phyloP scores from a whole-genome alignment of 306 rosid genomes.

The Luffa acutangula region DNA sequence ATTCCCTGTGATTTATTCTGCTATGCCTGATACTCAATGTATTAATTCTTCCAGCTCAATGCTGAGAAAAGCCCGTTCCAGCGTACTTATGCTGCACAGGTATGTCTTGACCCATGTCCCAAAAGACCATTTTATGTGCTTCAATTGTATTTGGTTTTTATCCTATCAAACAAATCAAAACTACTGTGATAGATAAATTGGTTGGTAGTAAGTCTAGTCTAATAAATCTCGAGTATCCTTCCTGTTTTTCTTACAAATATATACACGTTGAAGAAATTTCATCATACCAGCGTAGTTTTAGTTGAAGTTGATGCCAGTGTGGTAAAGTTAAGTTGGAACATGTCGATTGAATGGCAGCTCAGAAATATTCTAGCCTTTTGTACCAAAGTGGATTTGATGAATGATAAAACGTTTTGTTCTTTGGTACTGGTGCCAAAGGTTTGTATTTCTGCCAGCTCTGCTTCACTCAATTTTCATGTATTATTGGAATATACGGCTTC shows the following conservation, averaged over 20 bases:
- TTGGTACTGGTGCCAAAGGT: not conserved
- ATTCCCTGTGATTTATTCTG: not conserved
- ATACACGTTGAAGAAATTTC: not conserved
- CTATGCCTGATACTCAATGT: not conserved
- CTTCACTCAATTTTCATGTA: too few relatives aligned
- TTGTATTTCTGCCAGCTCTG: too few relatives aligned
- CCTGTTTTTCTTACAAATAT: not conserved
- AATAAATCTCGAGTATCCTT: not conserved
- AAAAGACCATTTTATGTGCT: not conserved
- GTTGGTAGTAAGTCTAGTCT: not conserved
- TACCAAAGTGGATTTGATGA: not conserved
- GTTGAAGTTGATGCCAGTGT: not conserved
- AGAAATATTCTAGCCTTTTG: not conserved
- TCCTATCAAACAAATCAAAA: not conserved
- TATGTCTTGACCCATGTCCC: slow-evolving; percentile 21
- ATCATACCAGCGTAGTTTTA: not conserved
- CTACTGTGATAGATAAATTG: not conserved
- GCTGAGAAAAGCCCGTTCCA: slow-evolving; percentile 95
- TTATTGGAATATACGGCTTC: not conserved
- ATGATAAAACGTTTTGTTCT: not conserved
- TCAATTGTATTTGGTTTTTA: not conserved
- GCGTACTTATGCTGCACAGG: slow-evolving; percentile 97
- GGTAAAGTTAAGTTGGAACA: not conserved
- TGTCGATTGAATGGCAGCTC: not conserved
- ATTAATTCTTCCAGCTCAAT: slow-evolving; percentile 61